Conservation (phyloP, 2,329 filamentous ascomycete genomes). For the Cercospora citrullina region DNA sequence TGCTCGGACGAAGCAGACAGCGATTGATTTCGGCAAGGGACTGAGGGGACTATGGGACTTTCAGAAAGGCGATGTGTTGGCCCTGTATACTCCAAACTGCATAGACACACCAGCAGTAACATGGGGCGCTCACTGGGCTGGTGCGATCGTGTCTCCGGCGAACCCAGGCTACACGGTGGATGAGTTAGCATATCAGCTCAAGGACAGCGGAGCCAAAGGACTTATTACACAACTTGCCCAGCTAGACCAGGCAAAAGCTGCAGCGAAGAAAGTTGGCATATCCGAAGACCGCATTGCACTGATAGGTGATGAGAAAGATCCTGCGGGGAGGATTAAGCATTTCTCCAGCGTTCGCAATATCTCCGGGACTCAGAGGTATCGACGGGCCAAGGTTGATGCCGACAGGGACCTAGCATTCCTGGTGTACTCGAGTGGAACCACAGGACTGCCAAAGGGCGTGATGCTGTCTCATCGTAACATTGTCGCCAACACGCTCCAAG, state of each 20-base stretch:
- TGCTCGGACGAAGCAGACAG: conserved; percentile 62
- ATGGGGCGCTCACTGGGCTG: conserved; percentile 80
- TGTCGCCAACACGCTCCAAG: conserved; percentile 64
- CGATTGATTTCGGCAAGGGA: conserved; percentile 75
- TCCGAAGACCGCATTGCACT: conserved; percentile 71
- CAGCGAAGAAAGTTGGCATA: conserved; percentile 56
- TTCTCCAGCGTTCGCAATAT: conserved; percentile 70
- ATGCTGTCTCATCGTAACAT: conserved; percentile 83
- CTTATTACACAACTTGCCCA: conserved; percentile 71
- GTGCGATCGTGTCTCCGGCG: conserved; percentile 76
- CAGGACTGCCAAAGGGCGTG: conserved; percentile 75
- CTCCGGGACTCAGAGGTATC: conserved; percentile 58
- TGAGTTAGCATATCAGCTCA: conserved; percentile 81
- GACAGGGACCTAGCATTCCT: conserved; percentile 76
- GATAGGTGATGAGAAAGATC: conserved; percentile 68
- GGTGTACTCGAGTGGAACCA: conserved; percentile 87
- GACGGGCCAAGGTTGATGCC: conserved; percentile 63
- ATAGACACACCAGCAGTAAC: conserved; percentile 78
- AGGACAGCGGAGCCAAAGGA: conserved; percentile 71
- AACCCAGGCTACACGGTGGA: conserved; percentile 83
- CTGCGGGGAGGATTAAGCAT: conserved; percentile 62
- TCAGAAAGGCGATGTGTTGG: conserved; percentile 79
- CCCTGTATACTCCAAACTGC: conserved; percentile 78
- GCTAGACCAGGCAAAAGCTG: conserved; percentile 57
- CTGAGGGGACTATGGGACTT: conserved; percentile 73